phyloP scores from a whole-genome alignment of 2,329 filamentous ascomycete species.

The Trichoderma sp. region DNA sequence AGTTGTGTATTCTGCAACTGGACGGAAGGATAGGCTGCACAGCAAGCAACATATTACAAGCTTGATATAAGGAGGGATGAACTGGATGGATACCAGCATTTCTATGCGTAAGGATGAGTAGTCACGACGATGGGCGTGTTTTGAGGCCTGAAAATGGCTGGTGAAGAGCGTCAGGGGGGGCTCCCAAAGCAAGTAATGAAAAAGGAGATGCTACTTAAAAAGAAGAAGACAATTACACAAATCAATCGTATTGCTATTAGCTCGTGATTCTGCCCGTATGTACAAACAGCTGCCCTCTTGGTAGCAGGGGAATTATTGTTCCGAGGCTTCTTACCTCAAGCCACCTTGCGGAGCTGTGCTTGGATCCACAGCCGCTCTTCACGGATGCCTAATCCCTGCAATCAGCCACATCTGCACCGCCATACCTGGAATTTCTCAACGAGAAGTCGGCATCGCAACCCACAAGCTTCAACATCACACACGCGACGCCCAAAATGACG shows the following conservation, averaged over 20 bases:
- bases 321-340: not conserved
- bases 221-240: not conserved
- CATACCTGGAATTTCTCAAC: slow-evolving; percentile 35
- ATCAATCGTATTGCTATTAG: not conserved
- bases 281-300: not conserved
- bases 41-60: not conserved
- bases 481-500: slow-evolving; percentile 48
- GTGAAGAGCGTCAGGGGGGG: slow-evolving; percentile 1
- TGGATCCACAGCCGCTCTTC: not conserved
- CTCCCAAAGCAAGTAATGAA: slow-evolving; percentile 25
- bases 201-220: not conserved
- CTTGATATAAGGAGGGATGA: not conserved
- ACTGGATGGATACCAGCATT: slow-evolving; percentile 25
- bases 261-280: not conserved
- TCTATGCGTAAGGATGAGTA: slow-evolving; percentile 14
- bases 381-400: not conserved
- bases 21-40: too few relatives aligned
- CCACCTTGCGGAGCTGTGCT: not conserved
- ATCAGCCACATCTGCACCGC: slow-evolving; percentile 22
- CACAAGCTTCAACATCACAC: slow-evolving; percentile 21
- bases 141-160: not conserved
- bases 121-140: not conserved
- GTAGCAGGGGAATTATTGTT: not conserved
- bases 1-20: slow-evolving; percentile 29
- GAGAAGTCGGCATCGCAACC: not conserved